These are phyloP conservation scores for Wickerhamiella azymoides DNA, from an alignment of 805 yeast genomes.

Conservation along the genomic window DNA sequence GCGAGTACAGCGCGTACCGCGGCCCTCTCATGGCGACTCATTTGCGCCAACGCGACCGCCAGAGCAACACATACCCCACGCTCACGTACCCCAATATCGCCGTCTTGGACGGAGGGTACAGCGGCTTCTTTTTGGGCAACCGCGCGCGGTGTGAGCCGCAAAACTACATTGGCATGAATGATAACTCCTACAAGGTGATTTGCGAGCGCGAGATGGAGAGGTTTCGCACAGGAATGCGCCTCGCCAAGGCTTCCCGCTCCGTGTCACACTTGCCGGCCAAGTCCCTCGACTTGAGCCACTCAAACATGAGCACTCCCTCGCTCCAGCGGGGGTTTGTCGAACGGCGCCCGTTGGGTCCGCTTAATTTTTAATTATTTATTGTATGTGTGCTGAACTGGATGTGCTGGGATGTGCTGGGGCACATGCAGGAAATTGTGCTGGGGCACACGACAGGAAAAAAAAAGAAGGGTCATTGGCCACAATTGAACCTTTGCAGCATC, in stretches of 20 bases:
- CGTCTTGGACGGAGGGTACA: conserved; percentile 84
- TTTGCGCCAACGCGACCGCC: conserved; percentile 70
- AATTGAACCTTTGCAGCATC: too few species aligned
- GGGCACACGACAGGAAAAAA: too few species aligned
- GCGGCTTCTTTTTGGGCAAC: conserved; percentile 50
- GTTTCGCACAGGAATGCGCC: conserved; percentile 35
- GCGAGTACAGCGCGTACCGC: conserved; percentile 84
- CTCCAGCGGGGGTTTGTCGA: neutral
- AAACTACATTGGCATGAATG: conserved; percentile 79
- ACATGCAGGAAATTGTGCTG: too few species aligned
- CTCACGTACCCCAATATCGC: conserved; percentile 80
- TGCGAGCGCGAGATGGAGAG: conserved; percentile 42
- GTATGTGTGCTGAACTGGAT: neutral
- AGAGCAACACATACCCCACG: conserved; percentile 64
- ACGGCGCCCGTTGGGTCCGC: neutral
- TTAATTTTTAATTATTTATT: neutral
- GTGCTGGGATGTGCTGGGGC: too few species aligned
- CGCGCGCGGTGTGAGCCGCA: conserved; percentile 55
- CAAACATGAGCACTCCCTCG: neutral
- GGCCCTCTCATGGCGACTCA: conserved; percentile 92
- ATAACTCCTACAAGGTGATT: conserved; percentile 30
- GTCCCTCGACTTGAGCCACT: neutral
- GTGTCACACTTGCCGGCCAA: neutral
- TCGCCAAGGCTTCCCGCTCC: conserved; percentile 11
- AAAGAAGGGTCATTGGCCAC: too few species aligned